Conservation (phyloP, 768 basidiomycete species). For the Auriscalpium orientale region DNA sequence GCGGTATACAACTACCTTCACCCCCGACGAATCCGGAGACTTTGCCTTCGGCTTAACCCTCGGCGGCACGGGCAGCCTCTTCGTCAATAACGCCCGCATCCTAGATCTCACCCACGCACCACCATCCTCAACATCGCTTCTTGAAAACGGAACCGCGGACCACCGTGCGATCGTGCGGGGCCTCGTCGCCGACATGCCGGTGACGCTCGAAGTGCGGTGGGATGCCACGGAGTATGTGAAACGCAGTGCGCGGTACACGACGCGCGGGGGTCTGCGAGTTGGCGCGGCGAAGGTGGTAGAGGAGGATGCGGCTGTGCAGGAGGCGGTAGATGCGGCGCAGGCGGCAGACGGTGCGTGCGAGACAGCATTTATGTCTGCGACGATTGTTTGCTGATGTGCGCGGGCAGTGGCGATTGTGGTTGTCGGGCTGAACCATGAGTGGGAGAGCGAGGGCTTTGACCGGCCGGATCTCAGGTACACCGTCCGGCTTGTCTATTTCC, state of each 20-base stretch:
- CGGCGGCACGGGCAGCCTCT: slow-evolving; percentile 41
- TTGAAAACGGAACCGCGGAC: slow-evolving; percentile 37
- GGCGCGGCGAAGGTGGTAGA: slow-evolving; percentile 21
- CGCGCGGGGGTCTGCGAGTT: slow-evolving; percentile 12
- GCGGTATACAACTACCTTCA: slow-evolving; percentile 37
- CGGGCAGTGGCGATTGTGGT: slow-evolving; percentile 37
- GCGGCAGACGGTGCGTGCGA: slow-evolving; percentile 30
- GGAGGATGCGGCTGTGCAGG: slow-evolving; percentile 23
- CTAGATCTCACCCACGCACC: slow-evolving; percentile 38
- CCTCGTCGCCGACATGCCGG: slow-evolving; percentile 34
- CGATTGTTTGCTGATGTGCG: background rate
- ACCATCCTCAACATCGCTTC: slow-evolving; percentile 31
- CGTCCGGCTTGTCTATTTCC: background rate
- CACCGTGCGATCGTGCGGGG: slow-evolving; percentile 26
- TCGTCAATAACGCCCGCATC: slow-evolving; percentile 39
- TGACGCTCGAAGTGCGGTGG: slow-evolving; percentile 27
- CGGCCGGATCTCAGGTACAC: slow-evolving; percentile 37
- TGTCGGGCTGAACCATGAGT: slow-evolving; percentile 51
- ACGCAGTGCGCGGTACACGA: slow-evolving; percentile 24
- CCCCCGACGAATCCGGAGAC: slow-evolving; percentile 44
- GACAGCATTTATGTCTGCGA: too few relatives aligned
- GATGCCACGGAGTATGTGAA: slow-evolving; percentile 19
- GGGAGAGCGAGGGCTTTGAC: slow-evolving; percentile 57
- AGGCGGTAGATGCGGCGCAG: slow-evolving; percentile 31
- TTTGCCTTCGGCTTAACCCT: slow-evolving; percentile 42